These are phyloP conservation scores for Ophiostoma ips DNA, from an alignment of 2,329 filamentous ascomycete genomes.

Conservation along the genomic window DNA sequence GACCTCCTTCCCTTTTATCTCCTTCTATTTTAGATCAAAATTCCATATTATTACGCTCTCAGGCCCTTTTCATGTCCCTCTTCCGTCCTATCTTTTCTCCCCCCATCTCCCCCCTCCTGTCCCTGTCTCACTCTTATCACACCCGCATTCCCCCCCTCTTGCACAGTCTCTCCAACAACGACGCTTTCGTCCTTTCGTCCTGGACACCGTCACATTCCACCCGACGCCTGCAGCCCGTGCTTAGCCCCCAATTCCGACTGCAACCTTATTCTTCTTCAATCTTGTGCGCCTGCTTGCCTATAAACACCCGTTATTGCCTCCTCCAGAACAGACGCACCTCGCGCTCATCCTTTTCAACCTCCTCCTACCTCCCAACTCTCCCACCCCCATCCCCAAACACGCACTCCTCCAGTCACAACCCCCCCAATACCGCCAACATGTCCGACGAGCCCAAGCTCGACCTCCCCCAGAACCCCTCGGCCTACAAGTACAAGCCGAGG, in stretches of 20 bases:
- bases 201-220: no score
- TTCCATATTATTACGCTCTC: background rate
- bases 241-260: background rate
- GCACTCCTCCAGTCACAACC: background rate
- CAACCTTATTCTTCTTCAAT: no score
- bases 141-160: background rate
- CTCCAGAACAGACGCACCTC: background rate
- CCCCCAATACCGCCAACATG: conserved; percentile 3
- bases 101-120: no score
- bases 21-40: background rate
- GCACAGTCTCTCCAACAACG: no score
- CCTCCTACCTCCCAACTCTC: no score
- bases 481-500: conserved; percentile 7
- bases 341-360: no score
- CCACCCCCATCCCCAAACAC: background rate
- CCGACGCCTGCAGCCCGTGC: background rate
- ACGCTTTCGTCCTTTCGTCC: no score
- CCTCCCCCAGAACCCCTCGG: conserved; percentile 5
- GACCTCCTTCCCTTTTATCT: background rate
- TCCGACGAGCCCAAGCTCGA: background rate
- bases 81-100: background rate
- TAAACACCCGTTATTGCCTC: no score
- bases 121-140: background rate
- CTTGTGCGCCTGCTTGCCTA: no score
- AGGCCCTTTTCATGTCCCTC: background rate